Base-by-base conservation (phyloP, 2,329 filamentous ascomycete genomes). In the Phialocephala sp. region DNA sequence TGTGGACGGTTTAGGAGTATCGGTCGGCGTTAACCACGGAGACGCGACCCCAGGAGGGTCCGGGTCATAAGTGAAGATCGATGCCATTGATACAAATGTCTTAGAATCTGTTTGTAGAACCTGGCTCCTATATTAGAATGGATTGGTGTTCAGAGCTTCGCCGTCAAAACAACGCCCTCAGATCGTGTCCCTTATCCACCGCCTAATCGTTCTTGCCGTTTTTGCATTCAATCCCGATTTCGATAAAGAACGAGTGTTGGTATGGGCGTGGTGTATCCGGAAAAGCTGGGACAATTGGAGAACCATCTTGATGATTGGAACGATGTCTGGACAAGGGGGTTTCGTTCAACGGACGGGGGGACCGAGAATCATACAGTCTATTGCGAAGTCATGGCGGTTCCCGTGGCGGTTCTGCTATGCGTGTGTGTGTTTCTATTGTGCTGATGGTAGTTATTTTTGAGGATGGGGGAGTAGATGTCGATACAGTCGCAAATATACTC, bases 1-100 rank as follows among this genome's bases (percentile, higher is more conserved):
- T 39, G 73, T 72, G 60, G 72, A 68, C 12, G 73, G 57, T 60
- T 74, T 75, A 8, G 74, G 71, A 8, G 71, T 69, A 50, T 83
- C 80, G 0, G 71, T 73, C 43, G 89, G 85, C 12, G 83, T 87
- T 60, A 90, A 85, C 95, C 95, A 99, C 18, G 95, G 95, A 20
- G 94, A 98, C 15, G 91, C 90, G 41, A 98, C 93, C 50, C 50
- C 84, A 1, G 92, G 92, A 55, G 93, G 92, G 70, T 97, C 91
- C 2, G 92, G 89, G 68, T 97, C 93, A 76, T 92, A 99, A 0
- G 94, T 97, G 77, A 99, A 99, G 72, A 99, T 92, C 14, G 94
- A 97, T 65, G 95, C 94, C 92, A 95, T 96, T 68, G 35, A 58
- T 52, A 61, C 27, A 43, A 8, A n/a, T 58, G 32, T 22, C 47